Percentiles rank a stretch among this genome's conserved stretches.
Conservation (phyloP, 331 rosid genomes). For the Malus hybrid region DNA sequence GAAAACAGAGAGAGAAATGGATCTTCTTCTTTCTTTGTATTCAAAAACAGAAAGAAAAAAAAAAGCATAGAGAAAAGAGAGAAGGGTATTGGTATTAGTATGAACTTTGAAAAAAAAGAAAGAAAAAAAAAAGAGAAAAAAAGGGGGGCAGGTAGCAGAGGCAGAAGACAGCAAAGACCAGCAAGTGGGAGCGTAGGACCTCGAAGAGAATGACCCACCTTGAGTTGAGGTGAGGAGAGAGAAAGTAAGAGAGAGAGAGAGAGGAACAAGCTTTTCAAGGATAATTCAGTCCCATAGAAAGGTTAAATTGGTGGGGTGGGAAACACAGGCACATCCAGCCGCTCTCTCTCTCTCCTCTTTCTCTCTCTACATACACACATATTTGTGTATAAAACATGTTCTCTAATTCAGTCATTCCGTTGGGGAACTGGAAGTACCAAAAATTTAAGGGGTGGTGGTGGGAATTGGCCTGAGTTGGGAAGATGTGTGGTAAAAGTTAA, state of each 20-base stretch:
- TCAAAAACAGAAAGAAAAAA: constrained; percentile 5
- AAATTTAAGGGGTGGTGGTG: not conserved
- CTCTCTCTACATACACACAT: no score
- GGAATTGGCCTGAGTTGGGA: constrained; percentile 24
- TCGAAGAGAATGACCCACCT: constrained; percentile 68
- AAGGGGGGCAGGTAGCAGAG: constrained; percentile 30
- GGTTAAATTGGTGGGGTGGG: constrained; percentile 46
- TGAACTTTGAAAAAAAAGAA: constrained; percentile 22
- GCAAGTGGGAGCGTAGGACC: constrained; percentile 87
- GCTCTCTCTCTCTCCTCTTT: constrained; percentile 8
- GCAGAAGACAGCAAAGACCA: constrained; percentile 43
- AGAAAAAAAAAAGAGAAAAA: constrained; percentile 15
- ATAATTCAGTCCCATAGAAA: constrained; percentile 49
- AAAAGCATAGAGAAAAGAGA: constrained; percentile 29
- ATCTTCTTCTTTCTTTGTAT: constrained; percentile 36
- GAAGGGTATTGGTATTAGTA: constrained; percentile 11
- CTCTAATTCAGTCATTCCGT: not conserved
- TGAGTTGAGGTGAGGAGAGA: constrained; percentile 20
- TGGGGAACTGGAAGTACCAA: constrained; percentile 4
- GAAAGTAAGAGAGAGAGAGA: not conserved
- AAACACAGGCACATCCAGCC: constrained; percentile 32
- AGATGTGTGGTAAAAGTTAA: constrained; percentile 5
- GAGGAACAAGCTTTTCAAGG: constrained; percentile 8
- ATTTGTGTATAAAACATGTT: no score
- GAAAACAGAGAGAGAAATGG: constrained; percentile 21